Conservation (phyloP, 2,329 filamentous ascomycete genomes). For the Stagonosporopsis cucurbitacearum region DNA sequence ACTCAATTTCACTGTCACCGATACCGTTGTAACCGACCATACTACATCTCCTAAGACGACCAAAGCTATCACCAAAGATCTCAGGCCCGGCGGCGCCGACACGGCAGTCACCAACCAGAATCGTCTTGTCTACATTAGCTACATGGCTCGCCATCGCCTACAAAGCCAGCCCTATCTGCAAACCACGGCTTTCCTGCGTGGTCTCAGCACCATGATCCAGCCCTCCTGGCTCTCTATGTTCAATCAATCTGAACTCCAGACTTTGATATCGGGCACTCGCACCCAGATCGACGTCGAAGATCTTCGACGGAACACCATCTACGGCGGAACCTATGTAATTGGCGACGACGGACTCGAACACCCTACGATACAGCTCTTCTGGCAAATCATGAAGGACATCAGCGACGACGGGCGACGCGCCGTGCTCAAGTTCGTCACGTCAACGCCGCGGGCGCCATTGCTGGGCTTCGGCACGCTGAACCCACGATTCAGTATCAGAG, state of each 20-base stretch:
- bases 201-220: constrained; percentile 85
- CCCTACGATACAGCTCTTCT: constrained; percentile 84
- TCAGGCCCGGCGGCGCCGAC: constrained; percentile 78
- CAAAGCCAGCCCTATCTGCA: constrained; percentile 80
- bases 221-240: constrained; percentile 98
- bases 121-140: constrained; percentile 90
- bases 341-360: constrained; percentile 91
- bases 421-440: constrained; percentile 94
- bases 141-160: constrained; percentile 86
- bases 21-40: constrained; percentile 59
- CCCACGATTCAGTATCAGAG: constrained; percentile 87
- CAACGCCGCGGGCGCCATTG: constrained; percentile 86
- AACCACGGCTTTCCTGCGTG: constrained; percentile 85
- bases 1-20: constrained; percentile 88
- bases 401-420: constrained; percentile 79
- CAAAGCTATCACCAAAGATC: constrained; percentile 72
- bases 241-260: constrained; percentile 93
- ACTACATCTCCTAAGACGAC: constrained; percentile 49
- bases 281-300: constrained; percentile 87
- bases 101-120: constrained; percentile 89
- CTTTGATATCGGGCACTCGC: constrained; percentile 86
- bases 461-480: constrained; percentile 86
- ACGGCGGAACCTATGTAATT: constrained; percentile 85
- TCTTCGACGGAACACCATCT: constrained; percentile 80
- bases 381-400: constrained; percentile 82